phyloP scores from a whole-genome alignment of 305 asterid species.

The Stenogyne calaminthoides region DNA sequence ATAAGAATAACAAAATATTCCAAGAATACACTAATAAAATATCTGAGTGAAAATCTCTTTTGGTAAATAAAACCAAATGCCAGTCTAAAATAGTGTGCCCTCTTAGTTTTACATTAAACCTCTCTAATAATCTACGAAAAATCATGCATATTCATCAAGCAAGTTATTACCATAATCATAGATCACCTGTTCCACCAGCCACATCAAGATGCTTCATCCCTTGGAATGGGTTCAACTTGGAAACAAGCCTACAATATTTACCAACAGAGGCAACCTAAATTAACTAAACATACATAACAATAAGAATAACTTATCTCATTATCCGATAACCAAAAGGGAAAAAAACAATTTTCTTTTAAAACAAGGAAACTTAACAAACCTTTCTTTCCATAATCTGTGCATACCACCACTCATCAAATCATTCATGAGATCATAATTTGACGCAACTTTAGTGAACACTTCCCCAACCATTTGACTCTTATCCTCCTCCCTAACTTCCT shows the following conservation, averaged over 20 bases:
- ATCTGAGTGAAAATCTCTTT: neutral
- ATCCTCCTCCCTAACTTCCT: constrained; percentile 85
- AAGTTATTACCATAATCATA: constrained; percentile 17
- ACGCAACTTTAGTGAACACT: constrained; percentile 85
- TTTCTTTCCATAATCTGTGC: constrained; percentile 93
- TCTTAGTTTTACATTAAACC: neutral
- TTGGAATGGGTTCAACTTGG: constrained; percentile 83
- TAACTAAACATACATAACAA: neutral
- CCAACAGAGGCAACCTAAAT: constrained; percentile 10
- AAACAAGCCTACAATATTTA: constrained; percentile 64
- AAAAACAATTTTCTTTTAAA: neutral
- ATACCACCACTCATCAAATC: constrained; percentile 93
- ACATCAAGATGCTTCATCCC: constrained; percentile 99
- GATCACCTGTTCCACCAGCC: constrained; percentile 95
- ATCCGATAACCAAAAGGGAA: neutral
- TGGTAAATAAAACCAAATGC: neutral
- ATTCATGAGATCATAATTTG: constrained; percentile 92
- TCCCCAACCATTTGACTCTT: constrained; percentile 84
- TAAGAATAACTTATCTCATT: neutral
- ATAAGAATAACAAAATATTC: neutral
- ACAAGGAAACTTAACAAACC: constrained; percentile 38
- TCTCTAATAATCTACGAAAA: neutral
- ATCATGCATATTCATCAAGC: constrained; percentile 14
- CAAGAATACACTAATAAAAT: neutral
- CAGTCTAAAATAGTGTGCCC: neutral